phyloP scores from a whole-genome alignment of 2,329 filamentous ascomycete genomes.

The Neoascochyta sp. region DNA sequence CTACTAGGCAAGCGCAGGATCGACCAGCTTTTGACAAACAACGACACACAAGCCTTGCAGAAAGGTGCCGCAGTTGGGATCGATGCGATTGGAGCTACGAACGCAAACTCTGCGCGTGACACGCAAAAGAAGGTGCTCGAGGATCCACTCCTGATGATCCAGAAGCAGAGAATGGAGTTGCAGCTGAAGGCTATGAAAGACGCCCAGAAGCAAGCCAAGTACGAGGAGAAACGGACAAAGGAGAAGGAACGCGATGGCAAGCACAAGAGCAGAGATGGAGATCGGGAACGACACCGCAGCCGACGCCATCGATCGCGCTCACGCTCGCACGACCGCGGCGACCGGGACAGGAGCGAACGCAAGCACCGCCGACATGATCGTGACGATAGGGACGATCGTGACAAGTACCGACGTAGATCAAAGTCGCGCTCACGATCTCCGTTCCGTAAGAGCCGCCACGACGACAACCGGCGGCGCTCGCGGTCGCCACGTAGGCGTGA shows the following conservation, averaged over 20 bases:
- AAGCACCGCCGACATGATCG: conserved; percentile 23
- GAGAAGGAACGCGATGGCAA: conserved; percentile 48
- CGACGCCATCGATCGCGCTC: conserved; percentile 38
- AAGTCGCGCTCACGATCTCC: conserved; percentile 21
- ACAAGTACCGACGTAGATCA: conserved; percentile 20
- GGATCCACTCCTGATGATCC: conserved; percentile 89
- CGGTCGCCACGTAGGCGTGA: conserved; percentile 14
- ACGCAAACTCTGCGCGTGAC: conserved; percentile 72
- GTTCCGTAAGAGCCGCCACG: conserved; percentile 17
- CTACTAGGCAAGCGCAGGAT: conserved; percentile 88
- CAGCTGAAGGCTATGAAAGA: conserved; percentile 62
- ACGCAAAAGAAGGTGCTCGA: conserved; percentile 82
- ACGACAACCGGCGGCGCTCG: conserved; percentile 12
- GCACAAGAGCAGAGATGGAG: conserved; percentile 35
- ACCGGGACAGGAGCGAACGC: conserved; percentile 29
- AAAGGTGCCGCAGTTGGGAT: conserved; percentile 52
- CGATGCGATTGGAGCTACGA: conserved; percentile 53
- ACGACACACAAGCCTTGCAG: conserved; percentile 69
- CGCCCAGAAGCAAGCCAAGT: conserved; percentile 42
- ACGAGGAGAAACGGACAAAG: conserved; percentile 32
- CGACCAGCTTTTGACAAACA: conserved; percentile 73
- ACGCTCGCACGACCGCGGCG: conserved; percentile 26
- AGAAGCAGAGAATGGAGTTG: conserved; percentile 67
- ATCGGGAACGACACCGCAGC: conserved; percentile 23
- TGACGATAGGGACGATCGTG: conserved; percentile 13